A percentile compares a stretch with the other conserved stretches of the same genome.
phyloP scores from a whole-genome alignment of 2,329 filamentous ascomycete genomes.

The Aspergillus arachidicola region DNA sequence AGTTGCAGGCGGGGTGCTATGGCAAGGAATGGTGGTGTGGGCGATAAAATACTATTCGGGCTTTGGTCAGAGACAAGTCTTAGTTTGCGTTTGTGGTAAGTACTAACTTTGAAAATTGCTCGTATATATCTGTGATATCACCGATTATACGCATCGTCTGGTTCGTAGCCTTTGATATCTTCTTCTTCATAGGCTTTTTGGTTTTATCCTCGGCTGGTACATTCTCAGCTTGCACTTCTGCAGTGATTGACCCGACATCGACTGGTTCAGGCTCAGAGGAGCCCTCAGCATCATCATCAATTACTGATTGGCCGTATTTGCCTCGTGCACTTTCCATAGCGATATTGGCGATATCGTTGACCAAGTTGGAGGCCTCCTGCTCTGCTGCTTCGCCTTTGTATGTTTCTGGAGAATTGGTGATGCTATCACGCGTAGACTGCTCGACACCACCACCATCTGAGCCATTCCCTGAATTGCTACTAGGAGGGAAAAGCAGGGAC shows the following conservation, averaged over 20 bases:
- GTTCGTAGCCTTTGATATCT: constrained; percentile 75
- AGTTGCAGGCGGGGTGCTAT: constrained; percentile 58
- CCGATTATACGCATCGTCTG: constrained; percentile 70
- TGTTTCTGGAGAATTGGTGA: constrained; percentile 78
- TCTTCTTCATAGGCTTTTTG: constrained; percentile 76
- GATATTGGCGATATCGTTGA: constrained; percentile 72
- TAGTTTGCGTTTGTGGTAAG: background rate
- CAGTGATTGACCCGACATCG: constrained; percentile 52
- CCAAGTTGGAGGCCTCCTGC: constrained; percentile 78
- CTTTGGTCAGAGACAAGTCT: background rate
- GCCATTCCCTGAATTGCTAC: constrained; percentile 65
- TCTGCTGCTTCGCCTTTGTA: constrained; percentile 83
- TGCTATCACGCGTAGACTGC: constrained; percentile 64
- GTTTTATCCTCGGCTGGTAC: constrained; percentile 63
- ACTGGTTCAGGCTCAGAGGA: constrained; percentile 53
- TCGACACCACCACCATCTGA: constrained; percentile 64
- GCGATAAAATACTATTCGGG: constrained; percentile 56
- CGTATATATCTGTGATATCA: constrained; percentile 65
- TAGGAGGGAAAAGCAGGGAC: constrained; percentile 67
- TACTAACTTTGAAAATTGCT: constrained; percentile 62
- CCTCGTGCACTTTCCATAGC: constrained; percentile 75
- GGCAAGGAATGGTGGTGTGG: constrained; percentile 63
- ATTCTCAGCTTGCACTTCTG: constrained; percentile 55
- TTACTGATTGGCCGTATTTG: constrained; percentile 70
- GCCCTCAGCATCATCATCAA: constrained; percentile 51